Evolutionary conservation across 257 asterid species (phyloP).

Genomic region (Thymus quinquecostatus): DNA sequence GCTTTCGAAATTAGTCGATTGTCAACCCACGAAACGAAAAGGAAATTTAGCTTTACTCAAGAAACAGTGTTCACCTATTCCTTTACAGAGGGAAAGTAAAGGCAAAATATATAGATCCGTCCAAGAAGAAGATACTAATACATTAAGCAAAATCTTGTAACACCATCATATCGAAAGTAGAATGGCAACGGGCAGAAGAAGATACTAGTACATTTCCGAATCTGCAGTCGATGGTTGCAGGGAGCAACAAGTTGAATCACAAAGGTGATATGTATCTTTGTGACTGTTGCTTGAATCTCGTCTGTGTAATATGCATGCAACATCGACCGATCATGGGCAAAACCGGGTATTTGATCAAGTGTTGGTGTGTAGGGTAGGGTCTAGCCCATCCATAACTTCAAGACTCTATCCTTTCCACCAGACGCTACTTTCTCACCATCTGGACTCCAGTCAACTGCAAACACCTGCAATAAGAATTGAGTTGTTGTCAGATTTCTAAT

Average conservation of each 20-base stretch:
- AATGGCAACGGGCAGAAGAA: neutral
- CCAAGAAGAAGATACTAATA: neutral
- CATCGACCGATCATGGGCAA: neutral
- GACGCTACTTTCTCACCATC: constrained; percentile 99
- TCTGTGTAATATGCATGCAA: neutral
- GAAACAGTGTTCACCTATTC: neutral
- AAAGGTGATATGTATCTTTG: neutral
- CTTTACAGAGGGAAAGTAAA: constrained; percentile 1
- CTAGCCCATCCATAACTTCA: constrained; percentile 97
- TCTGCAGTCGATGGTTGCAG: neutral
- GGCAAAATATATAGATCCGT: neutral
- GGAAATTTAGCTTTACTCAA: neutral
- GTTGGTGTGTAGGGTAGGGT: neutral
- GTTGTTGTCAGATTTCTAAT: constrained; percentile 9
- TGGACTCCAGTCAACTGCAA: constrained; percentile 99
- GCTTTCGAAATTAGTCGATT: neutral
- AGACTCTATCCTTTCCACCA: constrained; percentile 84
- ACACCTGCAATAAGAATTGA: constrained; percentile 55
- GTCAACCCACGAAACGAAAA: neutral
- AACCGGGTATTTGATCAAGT: neutral
- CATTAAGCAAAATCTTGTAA: no score
- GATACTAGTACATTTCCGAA: neutral
- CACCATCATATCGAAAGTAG: neutral
- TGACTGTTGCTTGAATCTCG: neutral
- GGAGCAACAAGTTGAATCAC: neutral